These are phyloP conservation scores for Cucurbita argyrosperma DNA, from an alignment of 306 rosid genomes.

Conservation along the genomic window DNA sequence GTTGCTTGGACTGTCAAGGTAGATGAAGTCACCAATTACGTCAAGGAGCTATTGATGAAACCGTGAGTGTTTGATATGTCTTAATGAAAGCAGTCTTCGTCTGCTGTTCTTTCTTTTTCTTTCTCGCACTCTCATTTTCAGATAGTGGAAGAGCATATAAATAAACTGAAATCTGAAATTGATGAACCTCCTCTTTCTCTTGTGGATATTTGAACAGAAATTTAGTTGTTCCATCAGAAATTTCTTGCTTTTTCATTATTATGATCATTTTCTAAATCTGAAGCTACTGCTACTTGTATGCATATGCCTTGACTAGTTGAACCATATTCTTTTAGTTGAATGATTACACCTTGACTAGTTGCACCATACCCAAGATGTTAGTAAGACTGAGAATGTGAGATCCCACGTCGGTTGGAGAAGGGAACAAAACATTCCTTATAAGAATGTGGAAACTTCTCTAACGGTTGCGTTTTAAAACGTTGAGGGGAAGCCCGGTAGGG, in stretches of 20 bases:
- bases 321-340: no score
- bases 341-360: no score
- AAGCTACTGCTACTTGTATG: neutral
- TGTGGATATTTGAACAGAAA: neutral
- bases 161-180: neutral
- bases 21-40: slow-evolving; percentile 37
- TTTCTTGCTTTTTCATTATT: neutral
- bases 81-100: neutral
- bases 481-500: no score
- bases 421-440: no score
- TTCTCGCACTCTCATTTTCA: neutral
- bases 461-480: no score
- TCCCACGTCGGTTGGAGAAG: no score
- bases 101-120: neutral
- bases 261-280: neutral
- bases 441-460: no score
- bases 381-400: no score
- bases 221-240: neutral
- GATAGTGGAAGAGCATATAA: neutral
- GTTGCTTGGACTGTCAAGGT: slow-evolving; percentile 87
- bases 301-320: no score
- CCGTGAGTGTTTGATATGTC: slow-evolving; percentile 28
- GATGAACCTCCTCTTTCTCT: neutral
- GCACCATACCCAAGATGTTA: no score
- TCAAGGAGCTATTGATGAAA: slow-evolving; percentile 42